Percentiles rank a stretch among this genome's conserved stretches.
These are phyloP conservation scores for Melampsora americana DNA, from an alignment of 1,284 basidiomycete species.

Conservation along the genomic window DNA sequence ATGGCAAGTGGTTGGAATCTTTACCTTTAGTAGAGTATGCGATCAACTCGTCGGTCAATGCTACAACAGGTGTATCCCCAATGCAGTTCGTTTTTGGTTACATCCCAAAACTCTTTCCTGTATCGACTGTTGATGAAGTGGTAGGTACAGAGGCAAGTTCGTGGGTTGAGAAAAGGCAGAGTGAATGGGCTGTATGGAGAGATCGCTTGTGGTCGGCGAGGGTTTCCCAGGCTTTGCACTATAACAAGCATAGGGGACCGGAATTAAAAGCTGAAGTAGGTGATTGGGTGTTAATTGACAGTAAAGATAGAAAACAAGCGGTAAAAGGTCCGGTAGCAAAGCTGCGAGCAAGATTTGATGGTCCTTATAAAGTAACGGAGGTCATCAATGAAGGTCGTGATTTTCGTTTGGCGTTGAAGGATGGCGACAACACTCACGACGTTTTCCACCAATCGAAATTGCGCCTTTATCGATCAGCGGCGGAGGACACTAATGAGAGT, in stretches of 20 bases:
- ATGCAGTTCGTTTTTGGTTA: constrained; percentile 47
- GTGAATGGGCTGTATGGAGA: neutral
- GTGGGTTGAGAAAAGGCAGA: neutral
- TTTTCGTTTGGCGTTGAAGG: too few relatives aligned
- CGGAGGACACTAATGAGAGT: too few relatives aligned
- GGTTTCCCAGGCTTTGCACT: neutral
- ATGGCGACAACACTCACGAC: too few relatives aligned
- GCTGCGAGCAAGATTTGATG: constrained; percentile 9
- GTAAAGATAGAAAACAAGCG: neutral
- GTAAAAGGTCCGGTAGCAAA: neutral
- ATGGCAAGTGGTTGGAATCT: constrained; percentile 45
- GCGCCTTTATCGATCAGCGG: too few relatives aligned
- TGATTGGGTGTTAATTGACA: neutral
- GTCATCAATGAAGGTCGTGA: constrained; percentile 3
- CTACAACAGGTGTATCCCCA: constrained; percentile 43
- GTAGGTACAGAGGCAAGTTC: neutral
- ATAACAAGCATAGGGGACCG: neutral
- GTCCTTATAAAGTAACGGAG: neutral
- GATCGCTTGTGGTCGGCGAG: neutral
- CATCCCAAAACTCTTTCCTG: constrained; percentile 44
- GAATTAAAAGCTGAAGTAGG: neutral
- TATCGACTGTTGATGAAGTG: neutral
- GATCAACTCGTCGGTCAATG: constrained; percentile 43
- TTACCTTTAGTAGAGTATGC: constrained; percentile 46
- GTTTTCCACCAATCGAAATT: too few relatives aligned